Percentiles rank a stretch among this genome's conserved stretches.
Conservation (phyloP, 352 stramenopile genomes). For the Phytophthora citricola region DNA sequence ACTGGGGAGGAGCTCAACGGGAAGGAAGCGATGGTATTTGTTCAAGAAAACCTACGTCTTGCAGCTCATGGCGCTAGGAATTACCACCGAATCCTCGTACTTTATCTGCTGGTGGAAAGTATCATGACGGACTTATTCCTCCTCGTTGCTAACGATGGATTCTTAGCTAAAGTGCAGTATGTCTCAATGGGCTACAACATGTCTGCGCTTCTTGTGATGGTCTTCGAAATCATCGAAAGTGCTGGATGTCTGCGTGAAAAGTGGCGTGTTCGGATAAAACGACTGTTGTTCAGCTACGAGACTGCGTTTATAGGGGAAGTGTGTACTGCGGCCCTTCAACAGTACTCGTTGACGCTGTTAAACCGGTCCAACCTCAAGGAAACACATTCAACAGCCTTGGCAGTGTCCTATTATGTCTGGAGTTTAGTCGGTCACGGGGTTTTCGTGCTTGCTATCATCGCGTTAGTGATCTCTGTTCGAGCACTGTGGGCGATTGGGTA, state of each 20-base stretch:
- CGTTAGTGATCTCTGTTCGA: constrained; percentile 12
- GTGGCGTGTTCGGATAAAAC: constrained; percentile 11
- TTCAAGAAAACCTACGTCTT: constrained; percentile 27
- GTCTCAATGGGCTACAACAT: constrained; percentile 36
- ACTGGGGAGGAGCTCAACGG: constrained; percentile 6
- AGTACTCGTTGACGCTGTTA: constrained; percentile 15
- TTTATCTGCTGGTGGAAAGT: constrained; percentile 30
- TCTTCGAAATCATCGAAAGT: constrained; percentile 33
- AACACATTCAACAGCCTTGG: constrained; percentile 3
- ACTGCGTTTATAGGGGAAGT: constrained; percentile 13
- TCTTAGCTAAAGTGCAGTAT: constrained; percentile 22
- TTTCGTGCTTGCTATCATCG: constrained; percentile 18
- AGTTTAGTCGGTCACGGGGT: constrained; percentile 20
- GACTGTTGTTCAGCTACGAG: constrained; percentile 26
- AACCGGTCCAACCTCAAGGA: constrained; percentile 15
- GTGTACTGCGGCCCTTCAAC: constrained; percentile 6
- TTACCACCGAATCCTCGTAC: constrained; percentile 11
- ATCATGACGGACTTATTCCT: constrained; percentile 38
- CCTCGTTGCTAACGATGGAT: constrained; percentile 27
- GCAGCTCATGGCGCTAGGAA: constrained; percentile 21
- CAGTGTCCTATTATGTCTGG: constrained; percentile 27
- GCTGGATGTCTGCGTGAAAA: constrained; percentile 13
- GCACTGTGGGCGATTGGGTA: constrained; percentile 15
- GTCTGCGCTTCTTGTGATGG: constrained; percentile 21
- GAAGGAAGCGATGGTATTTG: constrained; percentile 27